phyloP scores from a whole-genome alignment of 768 basidiomycete species.

The Boletus tomentosulus region DNA sequence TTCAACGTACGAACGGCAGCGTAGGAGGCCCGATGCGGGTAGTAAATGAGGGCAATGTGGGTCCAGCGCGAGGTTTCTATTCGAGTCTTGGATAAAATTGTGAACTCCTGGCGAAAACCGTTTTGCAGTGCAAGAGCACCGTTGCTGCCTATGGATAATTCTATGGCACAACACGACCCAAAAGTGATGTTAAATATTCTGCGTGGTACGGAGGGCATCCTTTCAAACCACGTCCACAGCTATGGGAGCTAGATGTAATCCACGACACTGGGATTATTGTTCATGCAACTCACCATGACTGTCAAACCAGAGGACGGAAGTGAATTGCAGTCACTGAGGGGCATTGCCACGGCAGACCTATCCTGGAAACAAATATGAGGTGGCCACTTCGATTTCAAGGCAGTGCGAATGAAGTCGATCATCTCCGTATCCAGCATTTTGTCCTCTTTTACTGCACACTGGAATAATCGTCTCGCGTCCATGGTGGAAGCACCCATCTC shows the following conservation, averaged over 20 bases:
- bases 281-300: constrained; percentile 50
- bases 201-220: constrained; percentile 33
- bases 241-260: constrained; percentile 12
- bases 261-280: background rate
- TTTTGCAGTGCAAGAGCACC: constrained; percentile 53
- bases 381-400: constrained; percentile 74
- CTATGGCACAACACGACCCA: constrained; percentile 33
- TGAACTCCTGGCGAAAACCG: constrained; percentile 36
- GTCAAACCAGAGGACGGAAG: constrained; percentile 65
- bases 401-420: constrained; percentile 64
- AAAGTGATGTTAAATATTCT: constrained; percentile 36
- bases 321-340: constrained; percentile 45
- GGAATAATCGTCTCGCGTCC: constrained; percentile 63
- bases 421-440: constrained; percentile 58
- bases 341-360: constrained; percentile 46
- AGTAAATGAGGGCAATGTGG: constrained; percentile 64
- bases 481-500: constrained; percentile 70
- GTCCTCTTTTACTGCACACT: constrained; percentile 46
- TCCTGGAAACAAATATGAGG: constrained; percentile 71
- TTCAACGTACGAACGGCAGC: constrained; percentile 55
- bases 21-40: constrained; percentile 51
- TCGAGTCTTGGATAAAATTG: constrained; percentile 42
- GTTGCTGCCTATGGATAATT: constrained; percentile 48
- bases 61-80: constrained; percentile 64
- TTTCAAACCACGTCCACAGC: constrained; percentile 50